Base-by-base conservation (phyloP, 148 eudicot genomes). In the Agrostemma githago region DNA sequence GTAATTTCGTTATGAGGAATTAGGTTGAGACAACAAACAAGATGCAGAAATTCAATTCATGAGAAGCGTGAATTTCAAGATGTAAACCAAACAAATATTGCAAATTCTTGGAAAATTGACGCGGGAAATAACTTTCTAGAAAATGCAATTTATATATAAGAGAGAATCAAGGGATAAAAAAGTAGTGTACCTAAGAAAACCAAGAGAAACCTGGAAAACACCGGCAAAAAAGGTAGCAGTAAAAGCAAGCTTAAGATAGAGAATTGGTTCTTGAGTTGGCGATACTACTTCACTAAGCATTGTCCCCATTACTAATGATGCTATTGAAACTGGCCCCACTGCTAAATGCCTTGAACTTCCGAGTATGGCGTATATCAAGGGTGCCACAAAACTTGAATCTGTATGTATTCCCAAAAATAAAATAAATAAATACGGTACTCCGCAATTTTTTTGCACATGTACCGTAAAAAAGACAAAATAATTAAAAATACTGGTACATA, bases 321-420 rank as follows among this genome's bases (percentile, higher is more conserved):
- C 98, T 46, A 92, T 92, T n/a, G 96, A 92, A 16, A 92, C 98
- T 71, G 98, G 98, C 1, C 98, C 98, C 74, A 92, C 98, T 64
- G 98, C 98, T 39, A 90, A 85, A 77, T 92, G 92, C 79, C 80
- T 92, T 75, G 98, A 92, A 76, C 98, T 92, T 63, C 98, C 98
- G 2, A 92, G 86, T 14, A 89, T 85, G 66, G 96, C 89, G 80
- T 92, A 92, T 66, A 92, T 84, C 39, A 92, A 85, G 48, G 98
- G 98, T n/a, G 98, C 96, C 59, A 92, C 98, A 85, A 92, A 92
- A 74, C 98, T 92, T 63, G 98, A 92, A 89, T 92, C 98, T 92
- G 73, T 74, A 74, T 68, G 57, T 76, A 44, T 26, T 26, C 34
- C 34, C 34, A 0, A 26, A 26, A 26, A 26, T 26, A 26, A 26